Conservation (phyloP, 768 basidiomycete species). For the Porphyrellus cyaneotinctus region DNA sequence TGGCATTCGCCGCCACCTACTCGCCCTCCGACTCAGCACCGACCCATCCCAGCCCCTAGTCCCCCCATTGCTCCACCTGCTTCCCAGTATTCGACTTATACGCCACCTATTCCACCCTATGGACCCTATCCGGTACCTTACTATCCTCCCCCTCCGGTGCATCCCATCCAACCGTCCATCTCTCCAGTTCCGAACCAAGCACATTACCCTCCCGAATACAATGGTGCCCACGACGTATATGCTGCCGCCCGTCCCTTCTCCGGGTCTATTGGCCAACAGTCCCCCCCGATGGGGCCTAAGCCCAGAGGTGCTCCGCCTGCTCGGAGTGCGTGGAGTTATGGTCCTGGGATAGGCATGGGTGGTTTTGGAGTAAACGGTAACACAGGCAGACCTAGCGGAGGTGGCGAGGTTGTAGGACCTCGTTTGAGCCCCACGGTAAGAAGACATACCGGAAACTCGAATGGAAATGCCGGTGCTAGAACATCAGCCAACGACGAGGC, state of each 20-base stretch:
- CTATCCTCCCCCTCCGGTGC: conserved; percentile 31
- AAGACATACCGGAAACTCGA: conserved; percentile 47
- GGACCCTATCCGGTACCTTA: conserved; percentile 34
- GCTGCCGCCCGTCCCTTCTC: conserved; percentile 22
- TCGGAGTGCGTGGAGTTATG: conserved; percentile 65
- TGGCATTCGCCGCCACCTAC: conserved; percentile 36
- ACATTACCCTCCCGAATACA: conserved; percentile 30
- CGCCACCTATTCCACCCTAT: conserved; percentile 31
- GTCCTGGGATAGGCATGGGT: conserved; percentile 54
- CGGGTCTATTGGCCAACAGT: conserved; percentile 32
- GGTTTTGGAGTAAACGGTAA: conserved; percentile 36
- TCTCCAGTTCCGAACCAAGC: conserved; percentile 25
- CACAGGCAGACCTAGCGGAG: conserved; percentile 21
- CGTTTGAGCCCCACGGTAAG: conserved; percentile 51
- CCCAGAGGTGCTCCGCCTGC: conserved; percentile 38
- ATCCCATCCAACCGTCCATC: conserved; percentile 24
- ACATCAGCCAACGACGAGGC: conserved; percentile 70
- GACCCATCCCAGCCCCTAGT: conserved; percentile 30
- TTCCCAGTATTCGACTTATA: conserved; percentile 32
- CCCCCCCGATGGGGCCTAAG: conserved; percentile 24
- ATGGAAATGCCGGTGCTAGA: conserved; percentile 50
- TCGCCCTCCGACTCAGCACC: conserved; percentile 41
- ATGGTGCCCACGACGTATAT: conserved; percentile 24
- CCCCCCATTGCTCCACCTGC: conserved; percentile 29
- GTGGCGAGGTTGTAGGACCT: conserved; percentile 57